Evolutionary conservation across 106 monocot genomes (phyloP).

Genomic region (Dendrobium officinale): DNA sequence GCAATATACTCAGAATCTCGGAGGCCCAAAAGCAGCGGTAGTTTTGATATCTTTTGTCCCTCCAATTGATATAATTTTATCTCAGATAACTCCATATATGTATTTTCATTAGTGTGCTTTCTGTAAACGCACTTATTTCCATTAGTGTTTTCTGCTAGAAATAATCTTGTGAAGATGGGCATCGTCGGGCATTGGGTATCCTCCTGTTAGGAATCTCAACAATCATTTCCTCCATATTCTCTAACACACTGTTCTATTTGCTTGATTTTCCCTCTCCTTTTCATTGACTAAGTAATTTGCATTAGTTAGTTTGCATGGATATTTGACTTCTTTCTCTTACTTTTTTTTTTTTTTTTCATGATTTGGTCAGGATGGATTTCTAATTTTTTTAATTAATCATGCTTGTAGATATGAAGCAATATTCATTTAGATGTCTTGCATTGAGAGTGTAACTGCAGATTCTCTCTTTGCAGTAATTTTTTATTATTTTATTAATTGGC

Average conservation of each 20-base stretch:
- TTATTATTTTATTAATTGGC: too few relatives aligned
- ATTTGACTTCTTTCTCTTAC: too few relatives aligned
- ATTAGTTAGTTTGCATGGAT: too few relatives aligned
- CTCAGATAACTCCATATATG: neutral
- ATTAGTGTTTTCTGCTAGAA: slow-evolving; percentile 10
- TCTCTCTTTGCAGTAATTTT: too few relatives aligned
- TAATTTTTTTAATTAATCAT: too few relatives aligned
- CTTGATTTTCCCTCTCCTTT: too few relatives aligned
- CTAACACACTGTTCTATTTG: neutral
- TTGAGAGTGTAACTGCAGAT: too few relatives aligned
- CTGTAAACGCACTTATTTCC: neutral
- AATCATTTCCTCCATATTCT: slow-evolving; percentile 17
- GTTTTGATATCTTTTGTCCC: neutral
- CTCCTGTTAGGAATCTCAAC: slow-evolving; percentile 2
- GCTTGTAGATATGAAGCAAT: too few relatives aligned
- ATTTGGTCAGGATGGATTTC: too few relatives aligned
- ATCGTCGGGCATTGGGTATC: slow-evolving; percentile 12
- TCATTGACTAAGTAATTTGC: too few relatives aligned
- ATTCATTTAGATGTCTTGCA: too few relatives aligned
- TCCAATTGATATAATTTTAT: neutral
- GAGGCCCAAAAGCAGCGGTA: slow-evolving; percentile 63
- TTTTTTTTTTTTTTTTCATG: too few relatives aligned
- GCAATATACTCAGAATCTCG: slow-evolving; percentile 45
- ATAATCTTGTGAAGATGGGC: slow-evolving; percentile 8
- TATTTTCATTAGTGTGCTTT: neutral